Percentiles rank a stretch among this genome's conserved stretches.
Conservation (phyloP, 371 early-diverging fungal genomes). For the Mucor indicus region DNA sequence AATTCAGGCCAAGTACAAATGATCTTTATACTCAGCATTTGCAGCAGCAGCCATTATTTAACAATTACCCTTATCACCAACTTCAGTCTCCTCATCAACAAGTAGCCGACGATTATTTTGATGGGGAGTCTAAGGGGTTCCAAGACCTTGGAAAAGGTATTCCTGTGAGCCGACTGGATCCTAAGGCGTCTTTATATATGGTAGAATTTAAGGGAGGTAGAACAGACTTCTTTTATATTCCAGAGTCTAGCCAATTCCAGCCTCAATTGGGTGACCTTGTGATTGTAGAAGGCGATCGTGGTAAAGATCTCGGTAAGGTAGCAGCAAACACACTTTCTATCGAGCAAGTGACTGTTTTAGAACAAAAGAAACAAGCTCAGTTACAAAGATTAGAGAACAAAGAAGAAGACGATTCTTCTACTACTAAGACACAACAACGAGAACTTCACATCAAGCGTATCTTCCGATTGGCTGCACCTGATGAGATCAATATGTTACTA, state of each 20-base stretch:
- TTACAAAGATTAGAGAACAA: constrained; percentile 3
- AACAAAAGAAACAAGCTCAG: constrained; percentile 15
- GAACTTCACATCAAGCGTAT: constrained; percentile 88
- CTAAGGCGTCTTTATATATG: constrained; percentile 69
- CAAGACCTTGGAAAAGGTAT: constrained; percentile 55
- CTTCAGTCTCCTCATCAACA: constrained; percentile 2
- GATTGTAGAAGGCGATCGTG: constrained; percentile 96
- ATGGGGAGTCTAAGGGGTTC: constrained; percentile 18
- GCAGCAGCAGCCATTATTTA: constrained; percentile 10
- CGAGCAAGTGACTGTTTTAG: constrained; percentile 47
- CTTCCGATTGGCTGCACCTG: constrained; percentile 76
- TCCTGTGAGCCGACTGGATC: constrained; percentile 44
- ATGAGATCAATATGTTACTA: constrained; percentile 73
- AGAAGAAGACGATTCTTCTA: constrained; percentile 56
- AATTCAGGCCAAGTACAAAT: constrained; percentile 4
- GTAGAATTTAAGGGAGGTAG: constrained; percentile 92
- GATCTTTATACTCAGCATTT: constrained; percentile 10
- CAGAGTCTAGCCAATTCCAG: constrained; percentile 39
- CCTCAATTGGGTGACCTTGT: constrained; percentile 77
- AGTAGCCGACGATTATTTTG: constrained; percentile 21
- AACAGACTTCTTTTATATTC: constrained; percentile 80
- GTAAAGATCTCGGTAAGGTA: constrained; percentile 89
- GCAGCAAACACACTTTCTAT: constrained; percentile 10
- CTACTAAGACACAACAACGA: constrained; percentile 88
- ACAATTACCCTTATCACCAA: background rate